Evolutionary conservation across 192 early-diverging fungal genomes (phyloP), one percentile per base, ranked within the genome.

Genomic region (Phycomyces blakesleeanus): DNA sequence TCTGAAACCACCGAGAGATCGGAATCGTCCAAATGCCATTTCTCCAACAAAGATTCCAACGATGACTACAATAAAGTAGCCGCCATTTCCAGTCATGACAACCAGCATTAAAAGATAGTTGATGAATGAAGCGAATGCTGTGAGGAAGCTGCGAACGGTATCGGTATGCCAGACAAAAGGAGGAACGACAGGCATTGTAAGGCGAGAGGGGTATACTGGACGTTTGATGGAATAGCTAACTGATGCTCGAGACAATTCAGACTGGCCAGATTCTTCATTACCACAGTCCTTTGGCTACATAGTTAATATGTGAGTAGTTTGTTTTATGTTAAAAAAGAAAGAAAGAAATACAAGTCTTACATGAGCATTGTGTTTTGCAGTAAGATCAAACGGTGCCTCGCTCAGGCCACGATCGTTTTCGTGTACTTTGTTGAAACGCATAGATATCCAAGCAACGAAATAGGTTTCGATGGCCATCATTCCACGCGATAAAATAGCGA

Each of bases 61-160:
- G 10, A 82, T 59, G 51, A 82, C 73, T 22, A 68, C 68, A 25
- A 72, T 67, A 51, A 82, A 70, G 53, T 78, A 82, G 24, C 73
- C 81, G 5, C 73, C 76, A 57, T 82, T 82, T 22, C 73, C 74
- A 9, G 78, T 82, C 81, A 82, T 82, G 34, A 82, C 72, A 0
- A 76, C 73, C 42, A 82, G 59, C 81, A 82, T 82, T 41, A 82
- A 71, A 59, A 82, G 57, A 34, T 82, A 79, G 21, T 75, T 75
- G 18, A 79, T 37, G 0, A 71, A 76, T 6, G 74, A 39, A 0
- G 72, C 61, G 1, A 67, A 41, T 2, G 78, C 68, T 2, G 74
- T 73, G 3, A 82, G 21, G 5, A 77, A 34, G n/a, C 75, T 76
- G n/a, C 81, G 64, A 15, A 70, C 34, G 5, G 73, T 51, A n/a